Base-by-base conservation (phyloP, 1,284 basidiomycete genomes). In the Malassezia yamatoensis region DNA sequence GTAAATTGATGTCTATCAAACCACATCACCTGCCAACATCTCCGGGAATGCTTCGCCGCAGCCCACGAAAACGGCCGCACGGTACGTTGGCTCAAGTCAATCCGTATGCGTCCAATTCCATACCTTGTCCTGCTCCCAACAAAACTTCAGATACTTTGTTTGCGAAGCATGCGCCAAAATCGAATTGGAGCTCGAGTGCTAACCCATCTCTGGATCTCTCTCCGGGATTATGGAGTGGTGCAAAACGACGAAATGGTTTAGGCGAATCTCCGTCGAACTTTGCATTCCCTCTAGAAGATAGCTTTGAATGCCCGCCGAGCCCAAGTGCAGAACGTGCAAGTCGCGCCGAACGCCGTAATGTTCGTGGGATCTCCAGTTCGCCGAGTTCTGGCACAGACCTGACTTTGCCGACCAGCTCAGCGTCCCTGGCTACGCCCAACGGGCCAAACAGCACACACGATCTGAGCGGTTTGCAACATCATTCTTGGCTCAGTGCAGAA, bases 21-120 rank as follows among this genome's bases (percentile, higher is more conserved):
- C 24, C 49, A 5, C 13, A 20, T 18, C 39, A 10, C 33, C 46
- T 41, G 42, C 44, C 20, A 51, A 53, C 15, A 8, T 55, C 59
- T 10, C 58, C 62, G 10, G 54, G 58, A 35, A 55, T 60, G 1
- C 49, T 65, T 39, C 59, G 71, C 10, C 55, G 71, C 40, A 70
- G 68, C 51, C 71, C 71, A 34, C 59, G 71, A 18, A 74, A 74
- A 60, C 64, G 63, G n/a, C 70, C 70, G 36, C 58, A 53, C 24
- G 70, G 70, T 9, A 69, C 67, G 32, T 50, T 58, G 40, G 61
- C 56, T 15, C 56, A 52, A 21, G 50, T 61, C 34, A 74, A 74
- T 51, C 71, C 71, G 3, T 74, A 68, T 50, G 71, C 71, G 6
- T 57, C 60, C 45, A 60, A 55, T 16, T 47, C 29, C 3, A 20